A percentile compares a stretch with the other conserved stretches of the same genome.
Conservation (phyloP, 768 basidiomycete genomes). For the Amyloporia xantha region DNA sequence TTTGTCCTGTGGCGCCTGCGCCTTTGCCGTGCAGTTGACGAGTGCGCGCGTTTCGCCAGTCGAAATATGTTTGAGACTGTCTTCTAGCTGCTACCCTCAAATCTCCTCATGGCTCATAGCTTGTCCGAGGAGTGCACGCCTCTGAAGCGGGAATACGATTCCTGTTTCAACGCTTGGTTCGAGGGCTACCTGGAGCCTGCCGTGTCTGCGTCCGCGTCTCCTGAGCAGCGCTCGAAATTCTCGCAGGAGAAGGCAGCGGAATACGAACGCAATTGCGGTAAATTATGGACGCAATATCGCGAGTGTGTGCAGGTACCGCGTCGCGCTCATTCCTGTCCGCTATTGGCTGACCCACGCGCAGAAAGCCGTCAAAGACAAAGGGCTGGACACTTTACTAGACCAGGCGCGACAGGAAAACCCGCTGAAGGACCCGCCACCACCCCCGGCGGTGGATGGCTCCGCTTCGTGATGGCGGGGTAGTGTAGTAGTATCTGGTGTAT, state of each 20-base stretch:
- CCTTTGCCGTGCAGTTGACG: not conserved
- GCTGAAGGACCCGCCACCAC: conserved; percentile 51
- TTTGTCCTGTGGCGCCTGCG: not conserved
- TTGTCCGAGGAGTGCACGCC: conserved; percentile 83
- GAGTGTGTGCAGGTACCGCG: conserved; percentile 70
- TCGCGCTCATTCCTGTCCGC: not conserved
- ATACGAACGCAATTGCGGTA: conserved; percentile 81
- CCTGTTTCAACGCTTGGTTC: conserved; percentile 97
- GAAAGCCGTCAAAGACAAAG: conserved; percentile 77
- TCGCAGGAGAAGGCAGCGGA: conserved; percentile 79
- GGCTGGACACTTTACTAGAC: conserved; percentile 65
- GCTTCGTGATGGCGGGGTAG: conserved; percentile 3
- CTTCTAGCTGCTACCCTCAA: not conserved
- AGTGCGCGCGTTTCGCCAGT: not conserved
- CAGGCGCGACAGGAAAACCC: conserved; percentile 48
- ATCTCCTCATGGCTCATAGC: conserved; percentile 60
- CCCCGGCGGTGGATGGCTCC: conserved; percentile 18
- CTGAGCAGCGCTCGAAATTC: conserved; percentile 49
- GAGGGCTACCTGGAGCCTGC: conserved; percentile 92
- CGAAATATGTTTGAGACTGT: not conserved
- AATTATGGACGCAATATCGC: conserved; percentile 74
- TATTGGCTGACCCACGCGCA: conserved; percentile 21
- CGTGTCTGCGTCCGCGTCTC: conserved; percentile 36
- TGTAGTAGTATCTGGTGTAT: not conserved
- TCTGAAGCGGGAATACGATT: conserved; percentile 83